A percentile compares a stretch with the other conserved stretches of the same genome.
phyloP scores from a whole-genome alignment of 306 rosid genomes.

The Dalbergia oliveri region DNA sequence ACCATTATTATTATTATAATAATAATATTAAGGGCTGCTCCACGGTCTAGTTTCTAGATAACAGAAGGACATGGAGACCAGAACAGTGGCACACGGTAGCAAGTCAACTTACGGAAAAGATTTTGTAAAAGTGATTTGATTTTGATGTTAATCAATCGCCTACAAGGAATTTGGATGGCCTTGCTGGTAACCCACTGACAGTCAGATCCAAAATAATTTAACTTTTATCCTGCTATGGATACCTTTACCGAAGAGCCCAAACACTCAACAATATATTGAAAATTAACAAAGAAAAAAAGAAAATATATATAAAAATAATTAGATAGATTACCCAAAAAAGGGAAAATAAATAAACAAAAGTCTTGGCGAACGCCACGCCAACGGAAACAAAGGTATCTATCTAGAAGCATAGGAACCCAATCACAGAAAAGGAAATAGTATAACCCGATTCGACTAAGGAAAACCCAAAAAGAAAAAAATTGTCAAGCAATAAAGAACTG shows the following conservation, averaged over 20 bases:
- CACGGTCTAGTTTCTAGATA: not conserved
- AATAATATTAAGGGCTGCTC: no score
- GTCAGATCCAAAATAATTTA: not conserved
- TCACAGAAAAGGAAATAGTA: not conserved
- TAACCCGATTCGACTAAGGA: not conserved
- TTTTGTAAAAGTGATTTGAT: not conserved
- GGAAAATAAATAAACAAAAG: not conserved
- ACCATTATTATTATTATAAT: no score
- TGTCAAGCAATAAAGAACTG: no score
- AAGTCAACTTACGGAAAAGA: constrained; percentile 49
- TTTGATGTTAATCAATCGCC: not conserved
- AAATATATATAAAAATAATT: not conserved
- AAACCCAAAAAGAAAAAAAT: not conserved
- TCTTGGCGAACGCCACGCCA: not conserved
- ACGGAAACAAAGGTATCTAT: not conserved
- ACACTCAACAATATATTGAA: not conserved
- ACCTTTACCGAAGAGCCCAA: not conserved
- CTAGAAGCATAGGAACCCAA: not conserved
- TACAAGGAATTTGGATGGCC: not conserved
- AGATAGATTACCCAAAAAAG: not conserved
- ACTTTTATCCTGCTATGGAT: not conserved
- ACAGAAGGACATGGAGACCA: not conserved
- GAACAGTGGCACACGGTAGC: constrained; percentile 6
- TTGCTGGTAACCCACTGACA: not conserved
- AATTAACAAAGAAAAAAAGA: not conserved